Conservation (phyloP, 495 filamentous ascomycete genomes). For the Darksidea phi region DNA sequence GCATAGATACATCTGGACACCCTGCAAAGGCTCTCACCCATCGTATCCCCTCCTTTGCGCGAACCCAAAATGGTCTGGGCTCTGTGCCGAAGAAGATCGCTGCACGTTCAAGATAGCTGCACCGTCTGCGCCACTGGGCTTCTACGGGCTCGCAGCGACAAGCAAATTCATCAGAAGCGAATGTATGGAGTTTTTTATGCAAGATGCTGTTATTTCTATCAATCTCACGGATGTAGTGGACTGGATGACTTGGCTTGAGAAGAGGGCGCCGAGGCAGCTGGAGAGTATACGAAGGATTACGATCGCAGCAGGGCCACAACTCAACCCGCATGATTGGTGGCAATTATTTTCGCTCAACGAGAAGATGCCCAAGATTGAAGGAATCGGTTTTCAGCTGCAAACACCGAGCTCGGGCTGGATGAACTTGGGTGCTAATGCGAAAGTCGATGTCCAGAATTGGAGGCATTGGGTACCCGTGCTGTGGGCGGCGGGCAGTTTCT, state of each 20-base stretch:
- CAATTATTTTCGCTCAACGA: neutral
- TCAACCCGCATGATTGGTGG: neutral
- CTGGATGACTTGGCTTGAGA: neutral
- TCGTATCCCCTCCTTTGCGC: slow-evolving; percentile 4
- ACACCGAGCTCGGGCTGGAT: neutral
- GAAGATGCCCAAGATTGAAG: neutral
- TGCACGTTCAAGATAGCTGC: neutral
- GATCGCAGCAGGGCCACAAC: neutral
- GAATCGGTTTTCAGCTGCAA: neutral
- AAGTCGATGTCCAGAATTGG: neutral
- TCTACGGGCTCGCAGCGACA: slow-evolving; percentile 2
- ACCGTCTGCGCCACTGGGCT: neutral
- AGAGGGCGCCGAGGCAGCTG: too few relatives aligned
- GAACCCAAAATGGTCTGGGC: slow-evolving; percentile 21
- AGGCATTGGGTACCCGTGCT: neutral
- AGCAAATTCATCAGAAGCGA: slow-evolving; percentile 6
- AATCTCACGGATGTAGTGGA: neutral
- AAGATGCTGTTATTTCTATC: neutral
- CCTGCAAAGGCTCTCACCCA: slow-evolving; percentile 8
- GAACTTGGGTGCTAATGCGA: neutral
- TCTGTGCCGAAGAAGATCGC: slow-evolving; percentile 12
- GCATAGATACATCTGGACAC: slow-evolving; percentile 12
- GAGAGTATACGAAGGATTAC: neutral
- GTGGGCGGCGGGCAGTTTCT: neutral
- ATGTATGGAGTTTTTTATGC: neutral